Evolutionary conservation across 2,329 filamentous ascomycete species (phyloP).

Genomic region (Pyricularia sp.): DNA sequence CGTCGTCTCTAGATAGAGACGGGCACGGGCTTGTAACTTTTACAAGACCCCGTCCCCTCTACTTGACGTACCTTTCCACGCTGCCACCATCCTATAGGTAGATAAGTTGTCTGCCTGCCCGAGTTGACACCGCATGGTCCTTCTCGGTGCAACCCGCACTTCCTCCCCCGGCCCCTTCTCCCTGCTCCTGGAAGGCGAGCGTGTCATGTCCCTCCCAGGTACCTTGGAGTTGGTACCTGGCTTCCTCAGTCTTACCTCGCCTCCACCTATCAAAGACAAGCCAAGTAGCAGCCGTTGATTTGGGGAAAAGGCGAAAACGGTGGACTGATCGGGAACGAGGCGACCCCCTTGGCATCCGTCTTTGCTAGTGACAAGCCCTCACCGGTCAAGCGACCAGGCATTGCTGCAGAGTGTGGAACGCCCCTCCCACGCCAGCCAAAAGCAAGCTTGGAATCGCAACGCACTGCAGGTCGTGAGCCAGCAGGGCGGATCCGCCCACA

Average conservation of each 20-base stretch:
- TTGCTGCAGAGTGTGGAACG: constrained; percentile 1
- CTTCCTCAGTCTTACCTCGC: background rate
- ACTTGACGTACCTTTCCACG: background rate
- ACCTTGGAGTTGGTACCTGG: background rate
- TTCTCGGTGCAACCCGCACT: background rate
- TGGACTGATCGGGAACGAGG: background rate
- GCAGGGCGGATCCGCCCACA: constrained; percentile 1
- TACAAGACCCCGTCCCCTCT: background rate
- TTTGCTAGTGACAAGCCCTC: background rate
- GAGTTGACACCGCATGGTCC: background rate
- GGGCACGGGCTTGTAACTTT: background rate
- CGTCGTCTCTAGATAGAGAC: background rate
- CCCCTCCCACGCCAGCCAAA: background rate
- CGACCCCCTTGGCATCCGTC: background rate
- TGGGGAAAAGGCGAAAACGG: background rate
- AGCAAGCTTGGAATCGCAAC: background rate
- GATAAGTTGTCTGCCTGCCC: background rate
- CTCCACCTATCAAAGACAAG: constrained; percentile 11
- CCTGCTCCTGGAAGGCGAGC: background rate
- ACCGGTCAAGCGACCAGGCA: constrained; percentile 1
- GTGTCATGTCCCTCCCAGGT: background rate
- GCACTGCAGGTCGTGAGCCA: background rate
- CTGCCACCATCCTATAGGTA: background rate
- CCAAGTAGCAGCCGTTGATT: constrained; percentile 2
- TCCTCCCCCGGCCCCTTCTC: background rate